These are phyloP conservation scores for Cladobotryum mycophilum DNA, from an alignment of 2,329 filamentous ascomycete species.

Conservation along the genomic window DNA sequence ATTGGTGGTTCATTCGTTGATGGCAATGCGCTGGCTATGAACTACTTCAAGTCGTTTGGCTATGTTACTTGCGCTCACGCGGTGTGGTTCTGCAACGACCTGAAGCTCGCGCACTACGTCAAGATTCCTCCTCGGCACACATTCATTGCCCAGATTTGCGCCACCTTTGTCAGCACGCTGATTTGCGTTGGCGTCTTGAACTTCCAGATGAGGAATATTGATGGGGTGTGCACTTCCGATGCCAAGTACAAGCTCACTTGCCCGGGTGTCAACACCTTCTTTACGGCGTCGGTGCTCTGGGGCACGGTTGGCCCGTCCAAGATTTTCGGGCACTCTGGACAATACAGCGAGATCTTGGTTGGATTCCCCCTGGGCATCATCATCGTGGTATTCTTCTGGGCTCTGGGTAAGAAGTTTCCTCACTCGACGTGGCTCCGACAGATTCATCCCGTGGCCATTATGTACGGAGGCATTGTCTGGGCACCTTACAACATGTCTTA, in stretches of 20 bases:
- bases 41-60: constrained; percentile 49
- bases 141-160: constrained; percentile 53
- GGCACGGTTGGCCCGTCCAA: constrained; percentile 46
- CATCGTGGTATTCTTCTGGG: constrained; percentile 38
- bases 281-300: constrained; percentile 51
- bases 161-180: constrained; percentile 48
- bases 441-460: constrained; percentile 42
- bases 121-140: constrained; percentile 56
- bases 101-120: constrained; percentile 49
- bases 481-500: constrained; percentile 48
- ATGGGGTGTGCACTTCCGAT: constrained; percentile 41
- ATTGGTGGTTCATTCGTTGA: constrained; percentile 45
- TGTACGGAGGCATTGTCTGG: constrained; percentile 41
- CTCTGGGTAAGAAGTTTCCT: constrained; percentile 34
- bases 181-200: constrained; percentile 44
- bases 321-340: constrained; percentile 42
- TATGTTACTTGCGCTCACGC: constrained; percentile 45
- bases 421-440: constrained; percentile 36
- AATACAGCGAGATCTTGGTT: constrained; percentile 41
- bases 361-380: constrained; percentile 45
- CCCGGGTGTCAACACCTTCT: constrained; percentile 49
- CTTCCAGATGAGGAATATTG: constrained; percentile 44
- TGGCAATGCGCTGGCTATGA: constrained; percentile 47
- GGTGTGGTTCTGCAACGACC: constrained; percentile 43
- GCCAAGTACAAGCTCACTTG: constrained; percentile 46